phyloP scores from a whole-genome alignment of 139 green algal genomes.

The Zygnema cylindricum region DNA sequence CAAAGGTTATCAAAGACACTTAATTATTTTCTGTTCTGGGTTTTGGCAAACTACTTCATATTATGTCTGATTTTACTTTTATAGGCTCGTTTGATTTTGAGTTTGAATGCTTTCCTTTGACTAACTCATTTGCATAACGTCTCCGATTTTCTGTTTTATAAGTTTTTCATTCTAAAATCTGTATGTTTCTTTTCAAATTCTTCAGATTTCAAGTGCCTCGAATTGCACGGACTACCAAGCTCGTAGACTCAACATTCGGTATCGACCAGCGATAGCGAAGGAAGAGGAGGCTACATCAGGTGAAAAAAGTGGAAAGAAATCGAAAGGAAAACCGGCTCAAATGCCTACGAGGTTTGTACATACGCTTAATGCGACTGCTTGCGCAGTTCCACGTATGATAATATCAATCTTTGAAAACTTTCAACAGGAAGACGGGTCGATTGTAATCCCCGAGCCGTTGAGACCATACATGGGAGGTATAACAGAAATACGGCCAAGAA shows the following conservation, averaged over 20 bases:
- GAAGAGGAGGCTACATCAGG: background rate
- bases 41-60: too few species aligned
- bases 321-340: slow-evolving; percentile 60
- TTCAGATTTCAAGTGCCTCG: slow-evolving; percentile 78
- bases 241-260: slow-evolving; percentile 90
- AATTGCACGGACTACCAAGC: slow-evolving; percentile 99
- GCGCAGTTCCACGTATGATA: slow-evolving; percentile 95
- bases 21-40: too few species aligned
- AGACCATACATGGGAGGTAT: slow-evolving; percentile 91
- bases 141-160: too few species aligned
- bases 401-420: slow-evolving; percentile 97
- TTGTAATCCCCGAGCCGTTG: slow-evolving; percentile 85
- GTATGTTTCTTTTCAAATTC: too few species aligned
- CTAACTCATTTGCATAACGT: too few species aligned
- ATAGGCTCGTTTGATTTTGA: too few species aligned
- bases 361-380: slow-evolving; percentile 97
- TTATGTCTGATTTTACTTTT: too few species aligned
- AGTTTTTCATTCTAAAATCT: too few species aligned
- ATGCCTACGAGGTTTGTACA: slow-evolving; percentile 88
- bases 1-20: too few species aligned
- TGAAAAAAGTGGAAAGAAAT: slow-evolving; percentile 63
- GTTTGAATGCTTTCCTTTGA: too few species aligned
- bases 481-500: slow-evolving; percentile 27
- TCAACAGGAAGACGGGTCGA: slow-evolving; percentile 89
- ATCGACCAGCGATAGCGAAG: slow-evolving; percentile 61